phyloP scores from a whole-genome alignment of 108 stramenopile species.

The Schizochytrium sp. region DNA sequence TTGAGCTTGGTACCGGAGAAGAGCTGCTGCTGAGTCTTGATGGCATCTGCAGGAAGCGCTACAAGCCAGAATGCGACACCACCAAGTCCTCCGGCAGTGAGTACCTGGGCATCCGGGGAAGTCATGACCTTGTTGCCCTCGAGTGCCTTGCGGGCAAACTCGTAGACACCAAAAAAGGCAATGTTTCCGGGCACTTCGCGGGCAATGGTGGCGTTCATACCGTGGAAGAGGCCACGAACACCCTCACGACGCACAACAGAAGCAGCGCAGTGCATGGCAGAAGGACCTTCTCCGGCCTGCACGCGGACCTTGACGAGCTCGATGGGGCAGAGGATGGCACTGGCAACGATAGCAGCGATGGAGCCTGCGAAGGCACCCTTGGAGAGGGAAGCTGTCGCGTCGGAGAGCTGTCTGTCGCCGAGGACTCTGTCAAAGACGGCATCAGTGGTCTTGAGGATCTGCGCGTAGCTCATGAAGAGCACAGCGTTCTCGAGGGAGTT shows the following conservation, averaged over 20 bases:
- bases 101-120: not conserved
- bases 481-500: conserved; percentile 55
- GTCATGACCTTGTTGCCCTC: not conserved
- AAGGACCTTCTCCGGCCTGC: not conserved
- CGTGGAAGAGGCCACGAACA: conserved; percentile 9
- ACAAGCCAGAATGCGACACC: conserved; percentile 53
- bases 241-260: not conserved
- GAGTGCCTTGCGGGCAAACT: not conserved
- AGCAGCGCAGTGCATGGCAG: conserved; percentile 14
- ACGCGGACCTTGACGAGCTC: conserved; percentile 62
- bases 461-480: conserved; percentile 54
- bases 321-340: conserved; percentile 31
- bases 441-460: not conserved
- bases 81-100: conserved; percentile 57
- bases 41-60: conserved; percentile 43
- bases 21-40: conserved; percentile 61
- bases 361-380: conserved; percentile 52
- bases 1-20: conserved; percentile 9
- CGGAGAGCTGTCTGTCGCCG: not conserved
- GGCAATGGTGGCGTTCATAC: conserved; percentile 45
- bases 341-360: conserved; percentile 11
- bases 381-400: not conserved
- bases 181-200: conserved; percentile 53
- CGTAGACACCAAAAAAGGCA: conserved; percentile 61
- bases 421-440: not conserved